These are phyloP conservation scores for Xylaria sp. DNA, from an alignment of 2,329 filamentous ascomycete species.

Conservation along the genomic window DNA sequence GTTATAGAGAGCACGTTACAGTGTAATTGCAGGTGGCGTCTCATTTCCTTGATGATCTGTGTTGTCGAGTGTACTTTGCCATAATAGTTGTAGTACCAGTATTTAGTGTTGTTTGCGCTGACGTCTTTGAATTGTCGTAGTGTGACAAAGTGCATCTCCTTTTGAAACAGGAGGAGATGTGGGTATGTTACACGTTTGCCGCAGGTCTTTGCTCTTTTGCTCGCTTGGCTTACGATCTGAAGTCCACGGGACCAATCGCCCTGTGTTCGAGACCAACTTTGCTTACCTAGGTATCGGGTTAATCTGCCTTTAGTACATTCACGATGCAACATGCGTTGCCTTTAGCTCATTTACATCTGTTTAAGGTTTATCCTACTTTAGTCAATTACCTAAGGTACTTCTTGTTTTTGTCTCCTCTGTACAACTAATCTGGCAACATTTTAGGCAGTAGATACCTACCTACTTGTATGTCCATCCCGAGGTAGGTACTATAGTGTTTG, in stretches of 20 bases:
- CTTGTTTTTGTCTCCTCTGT: too few relatives aligned
- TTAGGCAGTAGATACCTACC: too few relatives aligned
- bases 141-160: neutral
- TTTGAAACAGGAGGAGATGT: slow-evolving; percentile 32
- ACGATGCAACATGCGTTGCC: neutral
- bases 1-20: slow-evolving; percentile 2
- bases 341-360: neutral
- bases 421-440: too few relatives aligned
- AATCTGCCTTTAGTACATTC: neutral
- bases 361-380: too few relatives aligned
- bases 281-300: neutral
- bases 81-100: neutral
- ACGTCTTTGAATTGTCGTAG: neutral
- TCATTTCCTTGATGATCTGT: neutral
- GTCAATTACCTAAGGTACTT: too few relatives aligned
- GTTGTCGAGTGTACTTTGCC: neutral
- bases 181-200: slow-evolving; percentile 34
- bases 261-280: slow-evolving; percentile 17
- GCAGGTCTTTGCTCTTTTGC: slow-evolving; percentile 16
- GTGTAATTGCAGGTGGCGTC: neutral
- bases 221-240: slow-evolving; percentile 8
- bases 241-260: slow-evolving; percentile 3
- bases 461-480: too few relatives aligned
- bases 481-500: too few relatives aligned
- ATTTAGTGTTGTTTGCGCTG: neutral